Conservation (phyloP, 1,139 yeast genomes). For the Debaryomycetaceae sp. region DNA sequence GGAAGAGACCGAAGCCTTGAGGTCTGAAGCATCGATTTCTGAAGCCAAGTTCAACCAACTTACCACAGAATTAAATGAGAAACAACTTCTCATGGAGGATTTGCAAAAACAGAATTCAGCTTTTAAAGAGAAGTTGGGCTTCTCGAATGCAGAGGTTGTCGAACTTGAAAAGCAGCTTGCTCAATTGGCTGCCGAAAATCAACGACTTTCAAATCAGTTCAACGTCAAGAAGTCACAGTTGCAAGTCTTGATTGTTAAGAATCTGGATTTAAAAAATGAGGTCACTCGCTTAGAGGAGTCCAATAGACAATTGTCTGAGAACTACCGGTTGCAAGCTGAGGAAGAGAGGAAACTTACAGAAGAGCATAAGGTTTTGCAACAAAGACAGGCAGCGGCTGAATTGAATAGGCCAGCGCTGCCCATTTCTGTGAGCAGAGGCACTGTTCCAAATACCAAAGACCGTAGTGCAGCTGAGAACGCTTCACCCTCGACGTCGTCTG, state of each 20-base stretch:
- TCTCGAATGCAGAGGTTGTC: constrained; percentile 61
- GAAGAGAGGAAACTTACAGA: constrained; percentile 12
- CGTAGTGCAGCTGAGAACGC: too few relatives aligned
- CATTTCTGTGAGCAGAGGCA: constrained; percentile 20
- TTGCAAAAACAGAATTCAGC: constrained; percentile 63
- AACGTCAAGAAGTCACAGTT: constrained; percentile 69
- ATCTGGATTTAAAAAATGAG: constrained; percentile 36
- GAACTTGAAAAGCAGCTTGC: constrained; percentile 56
- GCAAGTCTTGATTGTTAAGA: constrained; percentile 55
- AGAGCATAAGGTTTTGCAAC: constrained; percentile 13
- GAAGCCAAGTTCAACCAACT: constrained; percentile 80
- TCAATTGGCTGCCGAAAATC: constrained; percentile 47
- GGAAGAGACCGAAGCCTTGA: constrained; percentile 66
- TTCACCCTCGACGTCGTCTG: too few relatives aligned
- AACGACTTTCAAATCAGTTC: constrained; percentile 57
- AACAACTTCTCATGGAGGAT: constrained; percentile 56
- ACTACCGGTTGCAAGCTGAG: constrained; percentile 14
- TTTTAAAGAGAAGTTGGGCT: constrained; percentile 64
- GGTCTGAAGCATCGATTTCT: constrained; percentile 71
- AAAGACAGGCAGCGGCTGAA: constrained; percentile 30
- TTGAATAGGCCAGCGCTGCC: constrained; percentile 28
- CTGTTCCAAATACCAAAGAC: constrained; percentile 26
- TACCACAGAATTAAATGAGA: constrained; percentile 60
- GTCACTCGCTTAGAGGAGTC: constrained; percentile 19
- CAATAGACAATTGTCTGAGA: constrained; percentile 13